A percentile compares a stretch with the other conserved stretches of the same genome.
phyloP scores from a whole-genome alignment of 768 basidiomycete genomes.

The Plicaturopsis crispa region DNA sequence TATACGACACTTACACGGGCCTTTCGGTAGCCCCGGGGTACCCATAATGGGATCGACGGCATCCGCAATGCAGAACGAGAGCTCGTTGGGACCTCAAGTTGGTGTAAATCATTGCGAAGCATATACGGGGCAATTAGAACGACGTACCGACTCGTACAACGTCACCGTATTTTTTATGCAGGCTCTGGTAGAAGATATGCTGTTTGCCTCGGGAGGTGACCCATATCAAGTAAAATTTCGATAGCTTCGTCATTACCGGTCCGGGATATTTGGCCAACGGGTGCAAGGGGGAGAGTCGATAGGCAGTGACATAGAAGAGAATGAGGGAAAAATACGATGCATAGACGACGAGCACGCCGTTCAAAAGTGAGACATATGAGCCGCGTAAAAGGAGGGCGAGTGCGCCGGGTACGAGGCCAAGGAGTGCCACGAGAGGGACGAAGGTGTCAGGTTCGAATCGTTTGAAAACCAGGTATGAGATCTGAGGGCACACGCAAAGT shows the following conservation, averaged over 20 bases:
- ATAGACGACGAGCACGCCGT: conserved; percentile 1
- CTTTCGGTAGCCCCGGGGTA: conserved; percentile 32
- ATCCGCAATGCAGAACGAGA: conserved; percentile 29
- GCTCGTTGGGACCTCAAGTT: conserved; percentile 36
- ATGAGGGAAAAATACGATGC: conserved; percentile 9
- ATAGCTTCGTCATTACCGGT: conserved; percentile 17
- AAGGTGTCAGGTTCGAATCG: background rate
- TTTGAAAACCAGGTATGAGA: background rate
- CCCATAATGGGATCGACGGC: conserved; percentile 27
- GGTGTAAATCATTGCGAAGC: background rate
- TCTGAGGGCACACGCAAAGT: no score
- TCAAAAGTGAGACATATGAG: background rate
- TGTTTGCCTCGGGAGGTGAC: conserved; percentile 16
- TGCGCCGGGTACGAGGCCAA: background rate
- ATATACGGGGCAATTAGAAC: background rate
- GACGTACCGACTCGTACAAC: conserved; percentile 27
- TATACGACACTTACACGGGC: conserved; percentile 20
- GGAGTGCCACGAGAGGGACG: background rate
- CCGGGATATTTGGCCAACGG: conserved; percentile 30
- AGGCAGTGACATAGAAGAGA: conserved; percentile 19
- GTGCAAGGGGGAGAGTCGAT: conserved; percentile 30
- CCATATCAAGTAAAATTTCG: conserved; percentile 20
- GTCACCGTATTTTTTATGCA: conserved; percentile 29
- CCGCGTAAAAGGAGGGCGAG: background rate
- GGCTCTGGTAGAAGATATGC: conserved; percentile 18